Evolutionary conservation across 1,284 basidiomycete species (phyloP).

Genomic region (Volvariella volvacea): DNA sequence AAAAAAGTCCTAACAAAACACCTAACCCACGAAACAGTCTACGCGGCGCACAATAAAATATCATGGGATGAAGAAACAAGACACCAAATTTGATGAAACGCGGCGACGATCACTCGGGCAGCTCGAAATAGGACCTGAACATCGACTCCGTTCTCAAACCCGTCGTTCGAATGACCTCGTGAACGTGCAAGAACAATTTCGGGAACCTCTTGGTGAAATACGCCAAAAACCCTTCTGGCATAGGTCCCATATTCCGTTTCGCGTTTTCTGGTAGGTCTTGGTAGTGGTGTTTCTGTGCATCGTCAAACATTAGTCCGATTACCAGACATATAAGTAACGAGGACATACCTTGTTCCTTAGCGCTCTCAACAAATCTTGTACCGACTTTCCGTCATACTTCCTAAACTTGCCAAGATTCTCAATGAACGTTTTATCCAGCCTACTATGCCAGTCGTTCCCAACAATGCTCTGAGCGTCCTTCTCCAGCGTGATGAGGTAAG

Average conservation of each 20-base stretch:
- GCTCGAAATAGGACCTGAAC: slow-evolving; percentile 81
- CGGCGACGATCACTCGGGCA: slow-evolving; percentile 36
- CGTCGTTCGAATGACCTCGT: slow-evolving; percentile 68
- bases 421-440: slow-evolving; percentile 85
- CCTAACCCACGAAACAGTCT: too few relatives aligned
- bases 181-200: slow-evolving; percentile 86
- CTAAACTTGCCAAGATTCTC: slow-evolving; percentile 95
- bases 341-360: slow-evolving; percentile 85
- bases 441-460: slow-evolving; percentile 82
- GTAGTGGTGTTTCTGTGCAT: slow-evolving; percentile 89
- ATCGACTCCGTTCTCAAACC: slow-evolving; percentile 71
- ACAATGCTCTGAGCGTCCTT: slow-evolving; percentile 61
- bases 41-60: too few relatives aligned
- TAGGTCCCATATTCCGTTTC: slow-evolving; percentile 79
- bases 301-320: slow-evolving; percentile 7
- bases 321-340: neutral
- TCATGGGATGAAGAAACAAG: too few relatives aligned
- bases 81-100: too few relatives aligned
- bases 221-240: slow-evolving; percentile 87
- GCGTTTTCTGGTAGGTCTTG: slow-evolving; percentile 91
- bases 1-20: too few relatives aligned
- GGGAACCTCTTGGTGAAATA: slow-evolving; percentile 97
- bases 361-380: slow-evolving; percentile 90
- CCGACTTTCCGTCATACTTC: slow-evolving; percentile 88
- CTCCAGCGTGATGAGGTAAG: slow-evolving; percentile 74